phyloP scores from a whole-genome alignment of 139 green algal species.

The Zygnema cylindricum region DNA sequence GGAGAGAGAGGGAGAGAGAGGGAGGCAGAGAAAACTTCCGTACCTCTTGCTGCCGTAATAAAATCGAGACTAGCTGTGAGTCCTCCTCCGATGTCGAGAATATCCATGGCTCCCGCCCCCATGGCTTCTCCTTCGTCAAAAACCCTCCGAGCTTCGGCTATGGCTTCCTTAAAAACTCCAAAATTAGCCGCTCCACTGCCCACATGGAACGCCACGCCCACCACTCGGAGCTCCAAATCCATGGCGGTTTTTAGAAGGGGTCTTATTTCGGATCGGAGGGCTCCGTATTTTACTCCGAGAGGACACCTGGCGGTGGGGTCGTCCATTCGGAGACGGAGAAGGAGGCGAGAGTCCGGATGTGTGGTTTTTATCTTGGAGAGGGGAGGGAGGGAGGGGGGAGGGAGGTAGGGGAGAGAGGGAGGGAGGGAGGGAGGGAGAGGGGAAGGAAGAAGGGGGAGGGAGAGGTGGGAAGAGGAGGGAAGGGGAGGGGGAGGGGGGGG shows the following conservation, averaged over 20 bases:
- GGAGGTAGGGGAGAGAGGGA: too few relatives aligned
- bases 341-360: slow-evolving; percentile 73
- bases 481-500: too few relatives aligned
- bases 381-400: too few relatives aligned
- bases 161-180: slow-evolving; percentile 78
- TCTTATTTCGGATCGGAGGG: slow-evolving; percentile 71
- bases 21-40: neutral
- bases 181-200: slow-evolving; percentile 79
- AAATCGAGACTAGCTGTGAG: slow-evolving; percentile 85
- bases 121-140: slow-evolving; percentile 80
- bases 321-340: slow-evolving; percentile 90
- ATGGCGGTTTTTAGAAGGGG: slow-evolving; percentile 71
- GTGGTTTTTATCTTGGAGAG: too few relatives aligned
- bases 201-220: slow-evolving; percentile 97
- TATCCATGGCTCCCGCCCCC: slow-evolving; percentile 80
- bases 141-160: slow-evolving; percentile 69
- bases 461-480: too few relatives aligned
- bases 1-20: too few relatives aligned
- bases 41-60: slow-evolving; percentile 42
- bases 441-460: too few relatives aligned
- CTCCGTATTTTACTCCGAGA: slow-evolving; percentile 90
- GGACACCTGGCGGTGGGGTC: slow-evolving; percentile 78
- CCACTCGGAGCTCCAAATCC: slow-evolving; percentile 75
- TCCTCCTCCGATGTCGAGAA: slow-evolving; percentile 96
- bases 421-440: too few relatives aligned